Evolutionary conservation across 2,329 filamentous ascomycete species (phyloP).

Genomic region (Phoma sp.): DNA sequence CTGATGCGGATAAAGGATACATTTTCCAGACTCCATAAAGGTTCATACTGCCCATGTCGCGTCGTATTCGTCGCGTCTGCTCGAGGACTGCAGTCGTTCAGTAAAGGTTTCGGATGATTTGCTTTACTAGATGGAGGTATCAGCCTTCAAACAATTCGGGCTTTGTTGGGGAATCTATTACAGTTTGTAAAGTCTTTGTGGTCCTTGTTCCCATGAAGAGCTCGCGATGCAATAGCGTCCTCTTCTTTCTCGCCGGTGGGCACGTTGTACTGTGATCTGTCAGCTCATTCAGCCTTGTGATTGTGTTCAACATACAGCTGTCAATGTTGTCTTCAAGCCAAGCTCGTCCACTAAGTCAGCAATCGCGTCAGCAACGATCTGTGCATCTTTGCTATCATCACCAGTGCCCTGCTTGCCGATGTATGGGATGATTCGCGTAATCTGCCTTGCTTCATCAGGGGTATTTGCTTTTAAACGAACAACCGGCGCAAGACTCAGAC

Average conservation of each 20-base stretch:
- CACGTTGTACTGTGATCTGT: conserved; percentile 40
- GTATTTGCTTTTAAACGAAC: conserved; percentile 59
- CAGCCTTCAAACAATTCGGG: not conserved
- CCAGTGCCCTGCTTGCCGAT: conserved; percentile 52
- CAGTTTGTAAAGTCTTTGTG: conserved; percentile 45
- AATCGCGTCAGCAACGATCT: conserved; percentile 54
- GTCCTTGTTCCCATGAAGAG: conserved; percentile 42
- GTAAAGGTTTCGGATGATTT: conserved; percentile 42
- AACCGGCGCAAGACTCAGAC: conserved; percentile 60
- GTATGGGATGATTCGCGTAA: conserved; percentile 55
- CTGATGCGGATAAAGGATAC: conserved; percentile 22
- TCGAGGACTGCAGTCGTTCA: conserved; percentile 9
- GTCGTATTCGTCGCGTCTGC: not conserved
- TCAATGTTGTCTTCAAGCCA: conserved; percentile 48
- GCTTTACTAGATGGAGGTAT: conserved; percentile 32
- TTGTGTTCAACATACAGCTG: conserved; percentile 31
- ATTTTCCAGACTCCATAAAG: conserved; percentile 22
- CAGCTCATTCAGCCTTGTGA: conserved; percentile 7
- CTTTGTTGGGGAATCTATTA: conserved; percentile 20
- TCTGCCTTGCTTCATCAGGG: conserved; percentile 54
- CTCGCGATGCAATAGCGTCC: conserved; percentile 43
- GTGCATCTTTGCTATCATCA: conserved; percentile 52
- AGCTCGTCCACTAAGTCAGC: conserved; percentile 53
- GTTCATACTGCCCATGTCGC: conserved; percentile 2
- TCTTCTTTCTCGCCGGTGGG: conserved; percentile 45